Percentiles rank a stretch among this genome's conserved stretches.
Conservation (phyloP, 129 eudicot species). For the Silybum marianum region DNA sequence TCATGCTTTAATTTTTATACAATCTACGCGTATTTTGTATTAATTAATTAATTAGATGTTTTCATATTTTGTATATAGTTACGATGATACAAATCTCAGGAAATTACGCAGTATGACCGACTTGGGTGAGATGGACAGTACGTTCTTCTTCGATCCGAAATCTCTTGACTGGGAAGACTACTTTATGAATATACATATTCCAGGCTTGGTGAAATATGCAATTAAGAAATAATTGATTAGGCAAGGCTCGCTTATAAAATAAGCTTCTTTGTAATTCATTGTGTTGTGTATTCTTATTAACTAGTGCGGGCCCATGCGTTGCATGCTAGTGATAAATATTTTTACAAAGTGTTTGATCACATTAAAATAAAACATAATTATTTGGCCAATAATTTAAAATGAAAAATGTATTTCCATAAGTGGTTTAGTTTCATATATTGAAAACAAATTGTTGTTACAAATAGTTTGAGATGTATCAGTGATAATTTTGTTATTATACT, state of each 20-base stretch:
- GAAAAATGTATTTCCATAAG: no score
- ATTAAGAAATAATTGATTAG: constrained; percentile 9
- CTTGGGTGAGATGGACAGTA: constrained; percentile 14
- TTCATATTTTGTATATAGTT: constrained; percentile 5
- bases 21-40: no score
- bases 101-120: background rate
- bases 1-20: background rate
- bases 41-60: background rate
- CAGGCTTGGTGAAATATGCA: constrained; percentile 32
- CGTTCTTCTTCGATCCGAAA: constrained; percentile 22
- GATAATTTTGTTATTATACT: no score
- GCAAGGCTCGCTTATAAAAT: background rate
- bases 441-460: no score
- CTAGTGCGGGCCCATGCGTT: no score
- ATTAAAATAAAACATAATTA: no score
- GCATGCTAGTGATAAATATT: no score
- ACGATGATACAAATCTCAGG: constrained; percentile 27
- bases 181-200: constrained; percentile 34
- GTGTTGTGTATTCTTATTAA: background rate
- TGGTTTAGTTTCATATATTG: no score
- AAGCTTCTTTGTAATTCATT: background rate
- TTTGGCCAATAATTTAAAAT: no score
- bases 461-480: no score
- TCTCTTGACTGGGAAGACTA: constrained; percentile 40
- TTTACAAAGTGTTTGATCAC: no score